Evolutionary conservation across 139 green algal genomes (phyloP).

Genomic region (Marvania coccoides): DNA sequence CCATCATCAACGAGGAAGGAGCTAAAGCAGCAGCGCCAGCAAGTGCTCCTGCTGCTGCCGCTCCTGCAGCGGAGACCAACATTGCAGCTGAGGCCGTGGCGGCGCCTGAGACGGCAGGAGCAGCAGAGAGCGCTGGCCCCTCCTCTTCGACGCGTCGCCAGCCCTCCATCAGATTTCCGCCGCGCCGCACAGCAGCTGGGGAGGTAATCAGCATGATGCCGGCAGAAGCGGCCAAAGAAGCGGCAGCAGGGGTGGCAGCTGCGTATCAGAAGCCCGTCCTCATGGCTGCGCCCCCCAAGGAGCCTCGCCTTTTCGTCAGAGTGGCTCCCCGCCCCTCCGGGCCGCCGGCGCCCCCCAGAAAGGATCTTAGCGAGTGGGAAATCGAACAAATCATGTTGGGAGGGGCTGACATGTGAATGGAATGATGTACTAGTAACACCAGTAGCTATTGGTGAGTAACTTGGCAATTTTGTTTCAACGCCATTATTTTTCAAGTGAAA

Average conservation of each 20-base stretch:
- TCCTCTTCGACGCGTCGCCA: not conserved
- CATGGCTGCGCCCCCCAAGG: not conserved
- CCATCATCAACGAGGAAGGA: constrained; percentile 13
- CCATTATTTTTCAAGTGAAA: too few species aligned
- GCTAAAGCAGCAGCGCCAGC: constrained; percentile 6
- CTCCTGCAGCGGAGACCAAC: not conserved
- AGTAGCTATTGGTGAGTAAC: too few species aligned
- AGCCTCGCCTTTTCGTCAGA: not conserved
- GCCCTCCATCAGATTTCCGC: constrained; percentile 37
- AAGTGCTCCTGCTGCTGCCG: not conserved
- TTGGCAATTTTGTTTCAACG: too few species aligned
- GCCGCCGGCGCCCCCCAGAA: not conserved
- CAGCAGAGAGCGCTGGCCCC: not conserved
- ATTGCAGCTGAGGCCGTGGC: not conserved
- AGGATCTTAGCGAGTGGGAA: constrained; percentile 30
- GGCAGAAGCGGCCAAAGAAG: not conserved
- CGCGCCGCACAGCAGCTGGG: constrained; percentile 23
- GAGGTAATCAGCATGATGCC: constrained; percentile 27
- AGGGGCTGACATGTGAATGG: too few species aligned
- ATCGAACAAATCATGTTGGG: constrained; percentile 48
- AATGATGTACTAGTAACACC: too few species aligned
- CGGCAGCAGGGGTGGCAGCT: not conserved
- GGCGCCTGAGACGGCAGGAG: not conserved
- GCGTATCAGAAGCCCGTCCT: not conserved
- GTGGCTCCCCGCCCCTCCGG: not conserved